A percentile compares a stretch with the other conserved stretches of the same genome.
These are phyloP conservation scores for Gelatoporia subvermispora DNA, from an alignment of 768 basidiomycete species.

Conservation along the genomic window DNA sequence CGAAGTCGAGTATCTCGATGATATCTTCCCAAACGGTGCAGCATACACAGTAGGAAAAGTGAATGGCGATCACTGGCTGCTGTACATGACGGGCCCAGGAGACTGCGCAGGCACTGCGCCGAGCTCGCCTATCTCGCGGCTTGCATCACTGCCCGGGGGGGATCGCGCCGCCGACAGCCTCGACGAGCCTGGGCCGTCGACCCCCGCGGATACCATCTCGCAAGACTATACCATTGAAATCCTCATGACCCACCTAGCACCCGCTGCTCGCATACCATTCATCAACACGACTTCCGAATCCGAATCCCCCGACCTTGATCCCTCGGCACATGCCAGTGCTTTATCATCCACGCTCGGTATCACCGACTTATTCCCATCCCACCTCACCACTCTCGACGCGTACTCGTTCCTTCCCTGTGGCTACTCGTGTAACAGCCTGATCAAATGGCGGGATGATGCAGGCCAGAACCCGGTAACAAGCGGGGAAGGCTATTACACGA, in stretches of 20 bases:
- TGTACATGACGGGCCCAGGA: constrained; percentile 79
- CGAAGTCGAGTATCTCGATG: constrained; percentile 89
- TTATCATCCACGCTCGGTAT: constrained; percentile 77
- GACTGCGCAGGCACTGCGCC: constrained; percentile 12
- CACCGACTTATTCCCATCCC: constrained; percentile 71
- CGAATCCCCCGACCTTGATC: constrained; percentile 26
- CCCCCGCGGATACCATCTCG: constrained; percentile 19
- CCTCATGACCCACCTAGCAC: constrained; percentile 88
- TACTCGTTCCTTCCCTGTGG: constrained; percentile 95
- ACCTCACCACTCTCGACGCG: constrained; percentile 81
- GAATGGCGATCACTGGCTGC: constrained; percentile 98
- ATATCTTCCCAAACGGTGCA: constrained; percentile 80
- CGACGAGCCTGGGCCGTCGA: constrained; percentile 13
- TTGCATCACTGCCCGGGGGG: constrained; percentile 9
- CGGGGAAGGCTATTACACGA: constrained; percentile 94
- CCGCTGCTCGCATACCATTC: constrained; percentile 74
- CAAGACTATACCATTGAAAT: constrained; percentile 96
- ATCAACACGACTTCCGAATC: constrained; percentile 34
- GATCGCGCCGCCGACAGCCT: constrained; percentile 8
- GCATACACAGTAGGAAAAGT: constrained; percentile 97
- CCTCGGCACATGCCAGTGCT: constrained; percentile 49
- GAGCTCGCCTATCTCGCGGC: constrained; percentile 25
- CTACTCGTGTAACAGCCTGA: constrained; percentile 90
- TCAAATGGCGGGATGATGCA: constrained; percentile 50
- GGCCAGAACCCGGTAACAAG: constrained; percentile 23